phyloP scores from a whole-genome alignment of 345 rosid genomes.

The Cardamine resedifolia region DNA sequence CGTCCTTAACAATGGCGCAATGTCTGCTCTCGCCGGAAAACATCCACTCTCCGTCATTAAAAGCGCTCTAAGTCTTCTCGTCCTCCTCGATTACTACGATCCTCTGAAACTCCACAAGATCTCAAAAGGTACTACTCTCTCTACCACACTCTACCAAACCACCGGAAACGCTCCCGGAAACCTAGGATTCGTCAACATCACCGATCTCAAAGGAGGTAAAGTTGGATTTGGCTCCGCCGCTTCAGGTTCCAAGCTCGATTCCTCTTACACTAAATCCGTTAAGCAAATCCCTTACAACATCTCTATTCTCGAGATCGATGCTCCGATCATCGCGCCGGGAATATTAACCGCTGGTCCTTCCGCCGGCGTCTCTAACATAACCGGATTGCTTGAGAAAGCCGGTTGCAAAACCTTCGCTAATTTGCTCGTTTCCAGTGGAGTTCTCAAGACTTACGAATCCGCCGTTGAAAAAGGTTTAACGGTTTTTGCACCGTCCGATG shows the following conservation, averaged over 20 bases:
- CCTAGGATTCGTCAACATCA: constrained; percentile 81
- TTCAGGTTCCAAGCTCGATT: constrained; percentile 79
- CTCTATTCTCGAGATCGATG: constrained; percentile 64
- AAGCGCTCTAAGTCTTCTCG: constrained; percentile 64
- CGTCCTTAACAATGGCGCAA: constrained; percentile 75
- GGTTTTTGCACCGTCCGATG: constrained; percentile 82
- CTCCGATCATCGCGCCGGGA: constrained; percentile 70
- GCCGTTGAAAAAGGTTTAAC: constrained; percentile 72
- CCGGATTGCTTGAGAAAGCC: constrained; percentile 76
- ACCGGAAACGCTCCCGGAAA: constrained; percentile 90
- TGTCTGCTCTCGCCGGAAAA: constrained; percentile 62
- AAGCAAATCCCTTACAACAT: constrained; percentile 84
- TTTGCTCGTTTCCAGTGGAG: constrained; percentile 65
- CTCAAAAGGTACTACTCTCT: constrained; percentile 67
- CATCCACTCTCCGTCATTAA: constrained; percentile 80
- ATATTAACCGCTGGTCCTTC: constrained; percentile 64
- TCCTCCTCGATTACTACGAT: constrained; percentile 84
- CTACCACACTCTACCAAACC: constrained; percentile 91
- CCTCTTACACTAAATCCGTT: constrained; percentile 67
- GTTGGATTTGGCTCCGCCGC: constrained; percentile 82
- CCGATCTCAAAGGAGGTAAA: constrained; percentile 81
- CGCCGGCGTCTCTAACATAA: constrained; percentile 58
- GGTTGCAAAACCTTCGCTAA: constrained; percentile 82
- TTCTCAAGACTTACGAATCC: constrained; percentile 65
- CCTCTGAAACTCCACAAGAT: constrained; percentile 74